Evolutionary conservation across 2,329 filamentous ascomycete genomes (phyloP).

Genomic region (Aureobasidium sp.): DNA sequence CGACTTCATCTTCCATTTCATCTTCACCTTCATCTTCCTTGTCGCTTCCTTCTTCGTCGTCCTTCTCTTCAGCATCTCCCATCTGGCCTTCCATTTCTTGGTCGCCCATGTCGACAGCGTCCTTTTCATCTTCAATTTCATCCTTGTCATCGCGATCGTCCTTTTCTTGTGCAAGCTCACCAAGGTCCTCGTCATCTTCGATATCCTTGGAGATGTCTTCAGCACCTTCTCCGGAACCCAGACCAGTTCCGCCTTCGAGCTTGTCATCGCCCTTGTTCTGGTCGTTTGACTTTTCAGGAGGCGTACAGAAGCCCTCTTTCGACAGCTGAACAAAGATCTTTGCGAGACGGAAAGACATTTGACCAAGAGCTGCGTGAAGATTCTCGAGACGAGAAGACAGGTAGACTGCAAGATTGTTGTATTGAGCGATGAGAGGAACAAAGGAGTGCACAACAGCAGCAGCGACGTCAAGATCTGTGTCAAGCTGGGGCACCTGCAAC

Average conservation of each 20-base stretch:
- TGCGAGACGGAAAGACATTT: slow-evolving; percentile 67
- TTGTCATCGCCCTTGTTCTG: slow-evolving; percentile 52
- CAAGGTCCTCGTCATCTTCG: slow-evolving; percentile 83
- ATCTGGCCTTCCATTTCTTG: slow-evolving; percentile 86
- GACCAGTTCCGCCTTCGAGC: slow-evolving; percentile 82
- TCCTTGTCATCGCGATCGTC: slow-evolving; percentile 46
- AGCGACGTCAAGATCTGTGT: slow-evolving; percentile 40
- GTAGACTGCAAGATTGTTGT: slow-evolving; percentile 54
- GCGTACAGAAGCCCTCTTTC: slow-evolving; percentile 83
- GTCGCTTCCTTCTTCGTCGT: slow-evolving; percentile 47
- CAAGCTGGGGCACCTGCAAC: slow-evolving; percentile 38
- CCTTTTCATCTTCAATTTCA: slow-evolving; percentile 71
- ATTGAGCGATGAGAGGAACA: slow-evolving; percentile 69
- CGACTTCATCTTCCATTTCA: slow-evolving; percentile 77
- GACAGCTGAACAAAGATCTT: slow-evolving; percentile 74
- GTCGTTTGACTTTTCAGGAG: slow-evolving; percentile 61
- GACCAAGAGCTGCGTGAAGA: slow-evolving; percentile 64
- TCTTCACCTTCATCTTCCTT: slow-evolving; percentile 62
- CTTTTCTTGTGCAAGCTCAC: slow-evolving; percentile 83
- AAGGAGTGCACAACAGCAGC: slow-evolving; percentile 55
- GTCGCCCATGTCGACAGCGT: slow-evolving; percentile 86
- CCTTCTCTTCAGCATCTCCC: slow-evolving; percentile 49
- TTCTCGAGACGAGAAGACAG: slow-evolving; percentile 52
- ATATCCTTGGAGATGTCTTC: slow-evolving; percentile 99
- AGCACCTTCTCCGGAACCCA: slow-evolving; percentile 89